These are phyloP conservation scores for Lachnellula cervina DNA, from an alignment of 2,329 filamentous ascomycete genomes.

Conservation along the genomic window DNA sequence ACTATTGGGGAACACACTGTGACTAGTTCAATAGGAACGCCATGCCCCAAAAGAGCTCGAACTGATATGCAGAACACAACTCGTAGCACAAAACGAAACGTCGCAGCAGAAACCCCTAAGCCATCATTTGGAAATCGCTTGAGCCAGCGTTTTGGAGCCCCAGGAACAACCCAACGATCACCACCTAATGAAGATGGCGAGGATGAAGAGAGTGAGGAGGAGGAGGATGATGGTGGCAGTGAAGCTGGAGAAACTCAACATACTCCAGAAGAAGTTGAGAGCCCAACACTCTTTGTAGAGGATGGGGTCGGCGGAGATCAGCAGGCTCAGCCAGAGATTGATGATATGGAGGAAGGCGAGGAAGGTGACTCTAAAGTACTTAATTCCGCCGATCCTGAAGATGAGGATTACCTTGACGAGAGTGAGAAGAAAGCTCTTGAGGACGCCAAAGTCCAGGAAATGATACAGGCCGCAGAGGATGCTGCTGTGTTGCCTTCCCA, in stretches of 20 bases:
- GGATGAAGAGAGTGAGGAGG: not conserved
- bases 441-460: conserved; percentile 30
- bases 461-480: conserved; percentile 30
- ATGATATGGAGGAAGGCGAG: not conserved
- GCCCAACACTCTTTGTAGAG: not conserved
- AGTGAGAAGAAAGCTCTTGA: conserved; percentile 29
- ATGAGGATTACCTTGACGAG: conserved; percentile 28
- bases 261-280: conserved; percentile 4
- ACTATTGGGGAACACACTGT: conserved; percentile 31
- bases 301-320: conserved; percentile 5
- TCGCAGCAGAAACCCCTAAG: not conserved
- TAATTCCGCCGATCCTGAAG: conserved; percentile 11
- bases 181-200: conserved; percentile 14
- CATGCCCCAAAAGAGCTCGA: conserved; percentile 22
- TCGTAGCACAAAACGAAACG: not conserved
- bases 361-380: not conserved
- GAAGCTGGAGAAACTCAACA: conserved; percentile 5
- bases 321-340: not conserved
- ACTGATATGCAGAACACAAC: conserved; percentile 8
- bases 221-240: conserved; percentile 10
- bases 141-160: conserved; percentile 29
- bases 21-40: conserved; percentile 29
- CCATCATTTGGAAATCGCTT: conserved; percentile 29
- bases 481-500: conserved; percentile 20
- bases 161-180: conserved; percentile 15